Conservation (phyloP, 257 asterid genomes). For the Solanum pinnatisectum region DNA sequence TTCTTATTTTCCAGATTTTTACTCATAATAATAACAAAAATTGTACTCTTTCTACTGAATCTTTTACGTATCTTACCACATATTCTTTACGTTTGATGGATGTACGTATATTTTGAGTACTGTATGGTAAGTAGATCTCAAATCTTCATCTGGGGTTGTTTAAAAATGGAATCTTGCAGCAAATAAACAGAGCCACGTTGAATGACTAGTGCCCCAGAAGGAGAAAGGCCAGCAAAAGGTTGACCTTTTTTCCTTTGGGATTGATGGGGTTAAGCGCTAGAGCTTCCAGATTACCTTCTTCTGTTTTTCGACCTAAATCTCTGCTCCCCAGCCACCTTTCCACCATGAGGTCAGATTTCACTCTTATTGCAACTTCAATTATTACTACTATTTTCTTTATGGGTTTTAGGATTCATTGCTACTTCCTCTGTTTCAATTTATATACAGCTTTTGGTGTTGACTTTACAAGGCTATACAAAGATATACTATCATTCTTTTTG, state of each 20-base stretch:
- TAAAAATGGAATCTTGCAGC: not conserved
- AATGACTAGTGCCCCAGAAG: not conserved
- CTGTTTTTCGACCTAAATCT: constrained; percentile 25
- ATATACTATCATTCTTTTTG: not conserved
- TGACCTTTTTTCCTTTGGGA: not conserved
- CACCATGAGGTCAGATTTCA: constrained; percentile 45
- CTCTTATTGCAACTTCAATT: not conserved
- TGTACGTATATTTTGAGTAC: not conserved
- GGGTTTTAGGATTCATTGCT: not conserved
- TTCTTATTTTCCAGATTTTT: not conserved
- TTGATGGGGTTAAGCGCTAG: constrained; percentile 31
- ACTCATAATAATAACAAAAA: not conserved
- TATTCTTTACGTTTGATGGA: not conserved
- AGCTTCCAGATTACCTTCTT: constrained; percentile 18
- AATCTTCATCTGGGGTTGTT: not conserved
- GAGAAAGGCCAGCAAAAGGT: not conserved
- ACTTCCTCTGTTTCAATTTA: not conserved
- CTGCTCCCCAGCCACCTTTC: constrained; percentile 23
- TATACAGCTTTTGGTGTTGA: not conserved
- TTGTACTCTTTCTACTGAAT: not conserved
- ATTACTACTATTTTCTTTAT: not conserved
- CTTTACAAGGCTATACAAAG: not conserved
- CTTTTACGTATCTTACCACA: not conserved
- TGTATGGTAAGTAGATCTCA: not conserved
- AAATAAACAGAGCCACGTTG: not conserved